Evolutionary conservation across 768 basidiomycete species (phyloP), one percentile per base, ranked within the genome.

Genomic region (Hygrocybe punicea): DNA sequence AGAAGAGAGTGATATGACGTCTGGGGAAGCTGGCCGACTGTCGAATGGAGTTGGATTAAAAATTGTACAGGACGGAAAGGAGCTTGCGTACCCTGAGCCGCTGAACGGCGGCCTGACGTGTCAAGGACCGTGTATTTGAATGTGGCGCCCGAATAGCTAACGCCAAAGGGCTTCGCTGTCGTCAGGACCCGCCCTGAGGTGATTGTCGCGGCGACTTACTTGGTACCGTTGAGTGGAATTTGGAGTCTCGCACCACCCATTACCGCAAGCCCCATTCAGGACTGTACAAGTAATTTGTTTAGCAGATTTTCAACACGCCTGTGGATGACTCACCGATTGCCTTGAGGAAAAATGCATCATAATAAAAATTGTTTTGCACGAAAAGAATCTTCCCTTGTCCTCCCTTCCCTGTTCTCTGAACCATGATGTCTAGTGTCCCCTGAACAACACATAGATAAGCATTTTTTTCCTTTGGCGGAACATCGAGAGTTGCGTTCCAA

Each of bases 341-440:
- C 67, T 98, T 98, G 52, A 98, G 78, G 82, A 98, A 99, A 78
- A 99, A 99, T 0, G 97, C 96, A 62, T 99, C 97, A 67, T 94
- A 94, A 65, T 96, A 98, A 65, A 95, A 91, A 70, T 98, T 98
- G 67, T 99, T 99, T 73, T 96, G 93, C 48, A 99, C 76, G 66
- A 99, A 96, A 4, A 84, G 65, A 16, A 91, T 73, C 39, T 80
- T 83, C 13, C 87, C 87, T 44, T 70, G 64, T 2, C 81, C 81
- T 51, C 84, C 83, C 4, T 74, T 73, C 2, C 93, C 93, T 0
- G 85, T 84, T 40, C 97, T 76, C 66, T 96, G 94, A 0, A 98
- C 80, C 70, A 97, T 78, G n/a, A 99, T 83, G 71, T 99, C 97
- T 34, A 98, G 75, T 3, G 80, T 80, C 1, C 96, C 96, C 91